Percentiles rank a stretch among this genome's conserved stretches.
phyloP scores from a whole-genome alignment of 2,329 filamentous ascomycete genomes.

The Talaromyces sp. region DNA sequence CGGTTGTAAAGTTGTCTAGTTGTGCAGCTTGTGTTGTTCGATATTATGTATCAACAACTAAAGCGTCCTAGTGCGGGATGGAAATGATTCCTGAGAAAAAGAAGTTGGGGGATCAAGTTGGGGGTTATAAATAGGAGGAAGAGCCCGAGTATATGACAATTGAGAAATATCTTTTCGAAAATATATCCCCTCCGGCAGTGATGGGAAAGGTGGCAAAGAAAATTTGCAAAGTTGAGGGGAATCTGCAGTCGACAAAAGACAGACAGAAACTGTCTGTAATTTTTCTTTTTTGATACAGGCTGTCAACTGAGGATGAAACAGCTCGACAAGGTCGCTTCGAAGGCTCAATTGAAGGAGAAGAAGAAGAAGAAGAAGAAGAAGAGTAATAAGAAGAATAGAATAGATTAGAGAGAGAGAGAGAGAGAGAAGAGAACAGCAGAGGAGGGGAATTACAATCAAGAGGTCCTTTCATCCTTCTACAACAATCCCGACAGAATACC shows the following conservation, averaged over 20 bases:
- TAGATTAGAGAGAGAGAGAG: background rate
- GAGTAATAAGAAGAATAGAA: background rate
- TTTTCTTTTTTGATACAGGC: background rate
- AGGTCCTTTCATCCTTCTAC: background rate
- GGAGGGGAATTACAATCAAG: background rate
- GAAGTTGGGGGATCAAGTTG: background rate
- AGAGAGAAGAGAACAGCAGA: no score
- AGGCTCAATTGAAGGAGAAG: background rate
- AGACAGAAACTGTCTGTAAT: background rate
- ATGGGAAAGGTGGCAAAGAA: slow-evolving; percentile 7
- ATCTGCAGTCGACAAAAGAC: background rate
- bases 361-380: no score
- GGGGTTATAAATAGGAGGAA: slow-evolving; percentile 14
- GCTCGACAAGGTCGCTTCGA: background rate
- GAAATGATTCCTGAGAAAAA: background rate
- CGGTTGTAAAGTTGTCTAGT: slow-evolving; percentile 17
- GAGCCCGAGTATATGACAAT: background rate
- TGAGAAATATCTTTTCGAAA: background rate
- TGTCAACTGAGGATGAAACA: background rate
- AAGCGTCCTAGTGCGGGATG: slow-evolving; percentile 13
- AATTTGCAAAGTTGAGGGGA: background rate
- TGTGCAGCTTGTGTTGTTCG: slow-evolving; percentile 11
- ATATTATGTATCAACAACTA: slow-evolving; percentile 9
- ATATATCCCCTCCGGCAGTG: slow-evolving; percentile 2
- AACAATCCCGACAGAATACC: background rate